Conservation (phyloP, 2,329 filamentous ascomycete genomes). For the Sclerotinia trifoliorum region DNA sequence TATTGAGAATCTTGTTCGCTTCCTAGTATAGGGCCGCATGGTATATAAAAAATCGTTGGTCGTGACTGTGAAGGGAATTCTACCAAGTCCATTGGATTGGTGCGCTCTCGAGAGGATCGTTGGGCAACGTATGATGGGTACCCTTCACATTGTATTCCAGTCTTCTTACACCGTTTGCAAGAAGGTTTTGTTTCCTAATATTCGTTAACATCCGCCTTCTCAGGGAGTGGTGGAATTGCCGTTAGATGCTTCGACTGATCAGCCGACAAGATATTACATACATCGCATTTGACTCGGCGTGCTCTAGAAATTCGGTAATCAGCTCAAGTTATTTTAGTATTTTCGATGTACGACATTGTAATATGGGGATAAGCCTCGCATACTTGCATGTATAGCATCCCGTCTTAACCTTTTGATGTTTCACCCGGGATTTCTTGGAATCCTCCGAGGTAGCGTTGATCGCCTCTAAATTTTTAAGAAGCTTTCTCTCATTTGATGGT, state of each 20-base stretch:
- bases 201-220: background rate
- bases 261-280: conserved; percentile 8
- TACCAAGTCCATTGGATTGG: background rate
- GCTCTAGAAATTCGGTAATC: background rate
- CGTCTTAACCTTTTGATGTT: conserved; percentile 19
- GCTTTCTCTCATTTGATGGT: background rate
- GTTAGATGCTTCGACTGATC: background rate
- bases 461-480: background rate
- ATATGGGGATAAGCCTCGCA: conserved; percentile 12
- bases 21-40: conserved; percentile 19
- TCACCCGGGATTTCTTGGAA: conserved; percentile 7
- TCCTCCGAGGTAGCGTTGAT: background rate
- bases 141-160: conserved; percentile 28
- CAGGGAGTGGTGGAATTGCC: background rate
- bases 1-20: conserved; percentile 25
- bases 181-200: conserved; percentile 29
- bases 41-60: background rate
- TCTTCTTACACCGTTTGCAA: conserved; percentile 27
- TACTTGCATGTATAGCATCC: conserved; percentile 20
- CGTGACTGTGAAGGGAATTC: background rate
- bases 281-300: conserved; percentile 21
- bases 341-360: background rate
- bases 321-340: conserved; percentile 4
- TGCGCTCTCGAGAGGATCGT: background rate
- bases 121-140: conserved; percentile 20